Evolutionary conservation across 2,329 filamentous ascomycete genomes (phyloP), one percentile per base, ranked within the genome.

Genomic region (Aspergillus sp.): DNA sequence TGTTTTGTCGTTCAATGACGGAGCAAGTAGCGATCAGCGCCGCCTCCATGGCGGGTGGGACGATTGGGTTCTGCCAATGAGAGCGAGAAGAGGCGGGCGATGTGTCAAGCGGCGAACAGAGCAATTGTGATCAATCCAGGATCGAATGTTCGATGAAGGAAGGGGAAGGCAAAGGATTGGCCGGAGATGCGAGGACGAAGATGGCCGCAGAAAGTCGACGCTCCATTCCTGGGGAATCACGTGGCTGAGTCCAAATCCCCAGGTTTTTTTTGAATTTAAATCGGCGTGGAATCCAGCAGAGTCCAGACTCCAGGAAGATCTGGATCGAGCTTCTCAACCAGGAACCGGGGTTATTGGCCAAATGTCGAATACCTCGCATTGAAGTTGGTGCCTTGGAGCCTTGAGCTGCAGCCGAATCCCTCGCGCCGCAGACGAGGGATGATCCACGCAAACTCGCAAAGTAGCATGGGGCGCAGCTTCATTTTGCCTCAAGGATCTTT

Each of bases 111-210:
- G 31, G 27, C 21, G n/a, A 40, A 35, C 23, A 9, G 27, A 45
- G 35, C 33, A 47, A 47, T 54, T 58, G 19, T 54, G 56, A 58
- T 49, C 31, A 43, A 49, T 58, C 56, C 24, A 50, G 4, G 40
- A 27, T 47, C 15, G 23, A 35, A 35, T 44, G 17, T 21, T 14
- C 15, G 17, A 55, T 48, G 49, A 31, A 33, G 39, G 35, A 43
- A 23, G 15, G 23, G 3, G 9, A 33, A 24, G 45, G 27, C 11
- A n/a, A 35, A 24, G 45, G 45, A 48, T 48, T 35, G 45, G 45
- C 45, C 35, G 44, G 12, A 31, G 44, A 27, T 45, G 21, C 41
- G n/a, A 24, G 15, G 35, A 9, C 7, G 35, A 37, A 37, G 4
- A 37, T n/a, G 27, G 35, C 33, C 14, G 33, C 12, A 37, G 35